phyloP scores from a whole-genome alignment of 805 yeast genomes.

The Blastobotrys terrestris region DNA sequence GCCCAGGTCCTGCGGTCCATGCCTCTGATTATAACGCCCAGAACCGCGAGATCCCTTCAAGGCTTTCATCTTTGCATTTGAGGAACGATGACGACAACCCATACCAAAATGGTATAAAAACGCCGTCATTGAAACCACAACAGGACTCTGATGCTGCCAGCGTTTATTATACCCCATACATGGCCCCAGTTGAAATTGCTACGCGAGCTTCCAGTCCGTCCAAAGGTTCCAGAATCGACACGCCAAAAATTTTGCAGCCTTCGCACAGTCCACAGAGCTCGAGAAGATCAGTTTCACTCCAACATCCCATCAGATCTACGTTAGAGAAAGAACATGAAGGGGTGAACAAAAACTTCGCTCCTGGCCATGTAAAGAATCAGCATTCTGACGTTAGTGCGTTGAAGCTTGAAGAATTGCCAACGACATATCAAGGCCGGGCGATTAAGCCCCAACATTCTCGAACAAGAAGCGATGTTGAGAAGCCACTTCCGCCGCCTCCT shows the following conservation, averaged over 20 bases:
- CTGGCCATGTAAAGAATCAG: background rate
- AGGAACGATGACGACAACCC: background rate
- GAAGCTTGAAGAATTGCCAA: background rate
- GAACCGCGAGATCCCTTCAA: background rate
- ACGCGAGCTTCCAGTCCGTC: background rate
- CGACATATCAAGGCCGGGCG: background rate
- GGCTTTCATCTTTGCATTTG: background rate
- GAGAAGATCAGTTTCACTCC: background rate
- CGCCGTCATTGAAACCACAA: background rate
- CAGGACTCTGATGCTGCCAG: background rate
- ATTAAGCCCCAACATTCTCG: background rate
- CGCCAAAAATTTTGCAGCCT: background rate
- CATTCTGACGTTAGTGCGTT: background rate
- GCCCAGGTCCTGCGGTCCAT: background rate
- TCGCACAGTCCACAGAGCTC: background rate
- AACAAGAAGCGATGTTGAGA: background rate
- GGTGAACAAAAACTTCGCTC: background rate
- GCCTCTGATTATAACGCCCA: background rate
- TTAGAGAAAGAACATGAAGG: background rate
- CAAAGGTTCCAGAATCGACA: background rate
- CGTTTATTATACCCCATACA: background rate
- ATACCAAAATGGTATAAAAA: background rate
- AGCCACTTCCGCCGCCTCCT: conserved; percentile 2
- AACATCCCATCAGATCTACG: background rate
- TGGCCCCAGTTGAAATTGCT: background rate